These are phyloP conservation scores for bread wheat (Triticum aestivum) DNA, from an alignment of 176 grass and related monocot species.

Conservation along the genomic window DNA sequence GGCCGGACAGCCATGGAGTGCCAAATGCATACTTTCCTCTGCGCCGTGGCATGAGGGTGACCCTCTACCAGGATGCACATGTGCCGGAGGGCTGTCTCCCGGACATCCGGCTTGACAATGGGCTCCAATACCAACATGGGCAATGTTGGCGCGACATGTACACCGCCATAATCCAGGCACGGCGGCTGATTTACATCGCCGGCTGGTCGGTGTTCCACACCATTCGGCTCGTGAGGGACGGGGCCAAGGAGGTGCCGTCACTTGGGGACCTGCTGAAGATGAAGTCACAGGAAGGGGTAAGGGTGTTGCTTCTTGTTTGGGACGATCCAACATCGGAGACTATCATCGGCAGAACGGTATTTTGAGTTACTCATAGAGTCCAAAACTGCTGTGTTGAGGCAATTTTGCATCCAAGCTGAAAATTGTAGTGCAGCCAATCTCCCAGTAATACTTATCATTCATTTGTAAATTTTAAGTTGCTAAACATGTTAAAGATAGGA, in stretches of 20 bases:
- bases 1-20: constrained; percentile 52
- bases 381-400: constrained; percentile 17
- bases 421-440: background rate
- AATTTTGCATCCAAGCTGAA: background rate
- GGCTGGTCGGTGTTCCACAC: constrained; percentile 88
- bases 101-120: constrained; percentile 60
- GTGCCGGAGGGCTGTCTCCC: constrained; percentile 77
- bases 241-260: background rate
- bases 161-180: constrained; percentile 67
- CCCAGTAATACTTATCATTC: background rate
- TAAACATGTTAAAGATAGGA: background rate
- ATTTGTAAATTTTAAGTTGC: background rate
- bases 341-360: constrained; percentile 59
- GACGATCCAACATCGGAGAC: constrained; percentile 64
- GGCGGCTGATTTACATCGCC: constrained; percentile 64
- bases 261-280: constrained; percentile 69
- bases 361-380: background rate
- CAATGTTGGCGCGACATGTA: constrained; percentile 86
- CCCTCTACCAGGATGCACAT: constrained; percentile 81
- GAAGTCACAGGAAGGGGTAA: constrained; percentile 75
- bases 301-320: constrained; percentile 71
- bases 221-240: constrained; percentile 50
- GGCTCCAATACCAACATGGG: constrained; percentile 56
- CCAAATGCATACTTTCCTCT: constrained; percentile 78
- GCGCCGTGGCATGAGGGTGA: constrained; percentile 60